Base-by-base conservation (phyloP, 164 flowering plant species). In the Berberis thunbergii region DNA sequence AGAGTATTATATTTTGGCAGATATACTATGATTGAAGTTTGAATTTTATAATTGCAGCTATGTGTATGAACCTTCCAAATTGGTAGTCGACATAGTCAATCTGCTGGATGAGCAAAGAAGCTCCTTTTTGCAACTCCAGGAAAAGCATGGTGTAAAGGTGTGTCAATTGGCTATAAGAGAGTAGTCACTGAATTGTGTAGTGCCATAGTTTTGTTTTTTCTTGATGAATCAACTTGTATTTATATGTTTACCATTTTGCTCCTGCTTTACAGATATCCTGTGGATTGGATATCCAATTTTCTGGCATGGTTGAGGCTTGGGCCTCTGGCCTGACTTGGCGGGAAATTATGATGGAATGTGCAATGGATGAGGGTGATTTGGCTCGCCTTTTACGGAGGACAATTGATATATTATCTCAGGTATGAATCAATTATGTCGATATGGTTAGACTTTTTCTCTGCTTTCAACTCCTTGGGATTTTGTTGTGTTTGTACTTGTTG, bases 261-360 rank as follows among this genome's bases (percentile, higher is more conserved):
- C 49, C 54, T 58, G 7, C 53, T 50, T 43, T 66, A 50, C 74
- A 83, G 84, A 86, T 88, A 59, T 72, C 86, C 4, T 88, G 97
- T 76, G 82, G 81, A 69, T 75, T 90, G 78, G 97, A 94, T 76
- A 78, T 77, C 77, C 96, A 91, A 69, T 94, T 94, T 65, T 71
- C 86, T 64, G 95, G 99, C 49, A 86, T 94, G 95, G 93, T 94
- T 63, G 99, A 94, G 73, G 99, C 97, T 43, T 94, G 97, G 99
- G 99, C 96, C 44, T 88, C 95, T 68, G 97, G 97, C 67, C 74
- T 91, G 61, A 84, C 86, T 3, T 91, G 99, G 99, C 75, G 85
- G 75, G 97, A 94, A 76, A 80, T 91, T 58, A 89, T 85, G 96
- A 90, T 88, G 99, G 99, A 94, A 45, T 84, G 93, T 74, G 97